Percentiles rank a stretch among this genome's conserved stretches.
These are phyloP conservation scores for Penicillium egyptiacum DNA, from an alignment of 495 filamentous ascomycete genomes.

Conservation along the genomic window DNA sequence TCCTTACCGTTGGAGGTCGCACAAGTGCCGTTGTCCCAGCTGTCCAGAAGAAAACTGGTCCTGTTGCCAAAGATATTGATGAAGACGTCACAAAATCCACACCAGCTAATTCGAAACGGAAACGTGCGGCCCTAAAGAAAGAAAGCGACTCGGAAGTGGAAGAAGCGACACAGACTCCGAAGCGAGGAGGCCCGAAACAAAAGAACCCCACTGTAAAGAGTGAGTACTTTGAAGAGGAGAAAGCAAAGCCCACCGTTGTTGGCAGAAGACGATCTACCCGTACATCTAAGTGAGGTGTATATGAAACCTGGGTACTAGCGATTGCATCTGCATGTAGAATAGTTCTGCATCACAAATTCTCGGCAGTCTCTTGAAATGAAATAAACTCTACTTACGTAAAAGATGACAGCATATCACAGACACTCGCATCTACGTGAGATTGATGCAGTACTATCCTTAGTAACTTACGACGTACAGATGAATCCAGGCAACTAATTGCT, in stretches of 20 bases:
- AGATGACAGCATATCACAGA: neutral
- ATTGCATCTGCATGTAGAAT: neutral
- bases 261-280: slow-evolving; percentile 44
- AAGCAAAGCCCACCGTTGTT: slow-evolving; percentile 10
- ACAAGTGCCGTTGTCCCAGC: slow-evolving; percentile 85
- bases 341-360: neutral
- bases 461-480: neutral
- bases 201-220: slow-evolving; percentile 26
- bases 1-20: slow-evolving; percentile 81
- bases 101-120: slow-evolving; percentile 35
- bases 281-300: slow-evolving; percentile 4
- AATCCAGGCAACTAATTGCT: neutral
- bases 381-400: neutral
- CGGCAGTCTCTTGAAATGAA: neutral
- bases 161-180: slow-evolving; percentile 26
- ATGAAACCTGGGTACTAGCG: neutral
- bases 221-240: slow-evolving; percentile 28
- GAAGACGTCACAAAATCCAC: slow-evolving; percentile 26
- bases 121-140: slow-evolving; percentile 35
- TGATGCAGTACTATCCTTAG: neutral
- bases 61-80: slow-evolving; percentile 38
- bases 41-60: slow-evolving; percentile 78
- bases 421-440: neutral
- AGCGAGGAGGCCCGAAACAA: slow-evolving; percentile 23
- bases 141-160: slow-evolving; percentile 32